A percentile compares a stretch with the other conserved stretches of the same genome.
These are phyloP conservation scores for Fraxinus nigra DNA, from an alignment of 305 asterid genomes.

Conservation along the genomic window DNA sequence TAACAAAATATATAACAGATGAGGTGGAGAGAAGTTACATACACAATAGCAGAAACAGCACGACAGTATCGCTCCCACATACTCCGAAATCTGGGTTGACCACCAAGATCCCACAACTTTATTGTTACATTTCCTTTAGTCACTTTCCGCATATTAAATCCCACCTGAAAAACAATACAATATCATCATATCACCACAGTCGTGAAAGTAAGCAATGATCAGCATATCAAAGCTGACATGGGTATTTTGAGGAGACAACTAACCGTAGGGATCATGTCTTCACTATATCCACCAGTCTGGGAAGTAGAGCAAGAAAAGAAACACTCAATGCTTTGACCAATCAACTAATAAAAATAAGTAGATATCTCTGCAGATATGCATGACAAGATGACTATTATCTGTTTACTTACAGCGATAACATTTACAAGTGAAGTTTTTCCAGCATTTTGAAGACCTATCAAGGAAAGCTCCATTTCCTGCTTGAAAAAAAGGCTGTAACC, in stretches of 20 bases:
- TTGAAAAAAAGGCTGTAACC: conserved; percentile 82
- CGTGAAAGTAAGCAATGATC: conserved; percentile 2
- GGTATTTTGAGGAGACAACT: conserved; percentile 30
- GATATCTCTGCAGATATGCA: neutral
- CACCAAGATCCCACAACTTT: conserved; percentile 99
- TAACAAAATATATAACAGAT: neutral
- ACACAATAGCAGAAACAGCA: conserved; percentile 98
- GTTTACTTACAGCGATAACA: conserved; percentile 81
- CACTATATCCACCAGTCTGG: conserved; percentile 97
- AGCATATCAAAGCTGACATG: neutral
- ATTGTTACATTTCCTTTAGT: conserved; percentile 96
- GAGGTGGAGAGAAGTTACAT: conserved; percentile 28
- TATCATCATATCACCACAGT: neutral
- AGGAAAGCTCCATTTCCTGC: conserved; percentile 99
- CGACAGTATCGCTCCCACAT: conserved; percentile 99
- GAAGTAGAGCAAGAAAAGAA: conserved; percentile 17
- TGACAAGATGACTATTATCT: conserved; percentile 5
- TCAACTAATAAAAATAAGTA: neutral
- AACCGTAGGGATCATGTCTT: conserved; percentile 98
- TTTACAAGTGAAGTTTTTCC: conserved; percentile 98
- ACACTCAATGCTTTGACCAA: neutral
- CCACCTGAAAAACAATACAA: conserved; percentile 51
- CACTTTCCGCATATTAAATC: conserved; percentile 93
- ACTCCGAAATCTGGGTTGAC: conserved; percentile 94
- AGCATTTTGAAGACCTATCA: conserved; percentile 95